Conservation (phyloP, 23 red algal genomes). For the Gracilaria gracilis region DNA sequence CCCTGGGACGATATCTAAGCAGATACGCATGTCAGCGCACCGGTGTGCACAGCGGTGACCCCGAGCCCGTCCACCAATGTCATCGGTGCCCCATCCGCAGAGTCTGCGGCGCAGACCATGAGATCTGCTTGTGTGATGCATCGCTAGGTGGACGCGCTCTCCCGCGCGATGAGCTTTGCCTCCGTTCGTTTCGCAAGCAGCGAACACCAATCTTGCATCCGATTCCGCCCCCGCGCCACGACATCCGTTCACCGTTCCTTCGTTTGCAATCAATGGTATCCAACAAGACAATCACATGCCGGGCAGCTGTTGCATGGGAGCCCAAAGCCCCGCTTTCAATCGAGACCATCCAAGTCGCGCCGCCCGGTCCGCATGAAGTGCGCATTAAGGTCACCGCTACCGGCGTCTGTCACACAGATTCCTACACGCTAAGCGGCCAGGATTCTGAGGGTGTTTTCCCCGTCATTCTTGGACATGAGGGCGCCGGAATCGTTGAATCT, state of each 20-base stretch:
- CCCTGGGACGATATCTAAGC: too few relatives aligned
- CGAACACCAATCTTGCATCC: neutral
- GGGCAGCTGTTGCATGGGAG: constrained; percentile 92
- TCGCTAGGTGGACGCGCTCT: too few relatives aligned
- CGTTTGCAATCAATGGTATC: constrained; percentile 2
- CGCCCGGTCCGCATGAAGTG: constrained; percentile 81
- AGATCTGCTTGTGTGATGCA: too few relatives aligned
- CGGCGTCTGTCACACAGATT: constrained; percentile 93
- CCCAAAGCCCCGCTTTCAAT: constrained; percentile 75
- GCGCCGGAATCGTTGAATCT: constrained; percentile 90
- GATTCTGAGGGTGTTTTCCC: constrained; percentile 97
- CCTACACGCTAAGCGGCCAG: constrained; percentile 83
- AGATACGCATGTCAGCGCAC: too few relatives aligned
- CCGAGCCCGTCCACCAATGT: too few relatives aligned
- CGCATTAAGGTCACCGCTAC: constrained; percentile 81
- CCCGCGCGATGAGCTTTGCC: too few relatives aligned
- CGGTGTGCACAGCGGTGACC: too few relatives aligned
- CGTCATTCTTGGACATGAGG: constrained; percentile 89
- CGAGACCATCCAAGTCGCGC: constrained; percentile 83
- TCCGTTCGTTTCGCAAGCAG: neutral
- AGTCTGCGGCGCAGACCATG: too few relatives aligned
- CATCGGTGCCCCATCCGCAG: too few relatives aligned
- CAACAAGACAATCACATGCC: constrained; percentile 77
- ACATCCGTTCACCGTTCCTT: neutral
- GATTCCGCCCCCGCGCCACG: neutral